Conservation (phyloP, 129 eudicot genomes). For the Artemisia annua region DNA sequence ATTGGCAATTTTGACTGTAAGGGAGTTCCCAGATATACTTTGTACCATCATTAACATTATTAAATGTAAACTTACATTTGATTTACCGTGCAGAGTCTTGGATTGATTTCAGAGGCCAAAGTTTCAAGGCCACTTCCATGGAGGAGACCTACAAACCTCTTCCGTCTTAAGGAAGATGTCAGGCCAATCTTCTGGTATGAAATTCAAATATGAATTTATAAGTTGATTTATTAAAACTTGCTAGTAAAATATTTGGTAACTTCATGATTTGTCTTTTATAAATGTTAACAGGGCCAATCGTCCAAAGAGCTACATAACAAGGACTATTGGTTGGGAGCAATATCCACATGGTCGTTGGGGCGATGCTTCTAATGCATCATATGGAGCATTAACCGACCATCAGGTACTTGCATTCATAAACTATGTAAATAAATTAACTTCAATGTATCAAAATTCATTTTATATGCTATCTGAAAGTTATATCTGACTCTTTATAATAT, state of each 20-base stretch:
- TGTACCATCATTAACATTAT: constrained; percentile 5
- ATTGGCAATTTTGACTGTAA: constrained; percentile 80
- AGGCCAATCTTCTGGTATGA: constrained; percentile 93
- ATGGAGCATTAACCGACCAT: constrained; percentile 86
- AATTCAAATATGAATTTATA: neutral
- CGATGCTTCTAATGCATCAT: constrained; percentile 83
- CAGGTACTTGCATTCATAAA: constrained; percentile 54
- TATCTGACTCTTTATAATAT: constrained; percentile 7
- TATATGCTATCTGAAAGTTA: neutral
- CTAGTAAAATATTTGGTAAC: neutral
- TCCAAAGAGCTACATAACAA: constrained; percentile 92
- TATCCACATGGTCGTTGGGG: constrained; percentile 97
- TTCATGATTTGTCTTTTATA: neutral
- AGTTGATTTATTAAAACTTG: constrained; percentile 6
- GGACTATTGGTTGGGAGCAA: constrained; percentile 92
- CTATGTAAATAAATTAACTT: neutral
- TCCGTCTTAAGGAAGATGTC: constrained; percentile 88
- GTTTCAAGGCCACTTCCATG: constrained; percentile 90
- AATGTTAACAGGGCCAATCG: constrained; percentile 82
- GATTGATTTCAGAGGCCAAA: constrained; percentile 85
- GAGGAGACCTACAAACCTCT: constrained; percentile 87
- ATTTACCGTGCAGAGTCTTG: constrained; percentile 75
- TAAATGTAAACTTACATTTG: constrained; percentile 10
- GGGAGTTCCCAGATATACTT: constrained; percentile 12
- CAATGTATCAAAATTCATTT: neutral